Conservation (phyloP, 2,329 filamentous ascomycete genomes). For the Fusarium succisae region DNA sequence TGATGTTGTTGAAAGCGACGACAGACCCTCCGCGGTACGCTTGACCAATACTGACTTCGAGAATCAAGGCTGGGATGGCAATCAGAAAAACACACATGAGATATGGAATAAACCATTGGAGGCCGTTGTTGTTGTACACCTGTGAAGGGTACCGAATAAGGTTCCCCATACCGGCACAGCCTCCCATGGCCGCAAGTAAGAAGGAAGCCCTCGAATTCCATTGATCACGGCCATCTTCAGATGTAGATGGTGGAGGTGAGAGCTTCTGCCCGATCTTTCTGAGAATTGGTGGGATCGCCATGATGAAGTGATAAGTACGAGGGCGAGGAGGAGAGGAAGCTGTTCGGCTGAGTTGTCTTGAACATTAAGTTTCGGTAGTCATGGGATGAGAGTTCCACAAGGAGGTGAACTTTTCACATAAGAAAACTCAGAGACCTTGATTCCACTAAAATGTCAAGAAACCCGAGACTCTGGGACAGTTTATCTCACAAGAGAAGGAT, state of each 20-base stretch:
- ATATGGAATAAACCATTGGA: constrained; percentile 70
- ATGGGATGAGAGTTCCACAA: neutral
- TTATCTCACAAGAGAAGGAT: neutral
- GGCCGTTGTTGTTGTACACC: constrained; percentile 67
- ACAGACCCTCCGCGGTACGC: constrained; percentile 65
- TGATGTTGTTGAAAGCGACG: constrained; percentile 63
- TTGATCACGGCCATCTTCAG: constrained; percentile 58
- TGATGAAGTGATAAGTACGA: neutral
- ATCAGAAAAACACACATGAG: constrained; percentile 63
- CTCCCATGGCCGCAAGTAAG: constrained; percentile 66
- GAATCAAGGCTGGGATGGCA: constrained; percentile 64
- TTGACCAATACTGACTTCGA: constrained; percentile 76
- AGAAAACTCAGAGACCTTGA: neutral
- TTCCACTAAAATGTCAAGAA: neutral
- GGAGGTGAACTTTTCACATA: neutral
- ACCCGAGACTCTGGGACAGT: neutral
- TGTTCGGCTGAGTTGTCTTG: neutral
- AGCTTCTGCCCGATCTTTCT: constrained; percentile 47
- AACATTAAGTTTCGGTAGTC: neutral
- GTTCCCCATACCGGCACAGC: constrained; percentile 67
- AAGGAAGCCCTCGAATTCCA: constrained; percentile 66
- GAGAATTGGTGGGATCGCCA: constrained; percentile 35
- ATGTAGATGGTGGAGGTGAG: constrained; percentile 49
- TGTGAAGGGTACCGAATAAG: constrained; percentile 66
- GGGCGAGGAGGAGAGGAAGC: neutral